Evolutionary conservation across 352 stramenopile species (phyloP), one percentile per base, ranked within the genome.

Genomic region (Phytophthora pistaciae): DNA sequence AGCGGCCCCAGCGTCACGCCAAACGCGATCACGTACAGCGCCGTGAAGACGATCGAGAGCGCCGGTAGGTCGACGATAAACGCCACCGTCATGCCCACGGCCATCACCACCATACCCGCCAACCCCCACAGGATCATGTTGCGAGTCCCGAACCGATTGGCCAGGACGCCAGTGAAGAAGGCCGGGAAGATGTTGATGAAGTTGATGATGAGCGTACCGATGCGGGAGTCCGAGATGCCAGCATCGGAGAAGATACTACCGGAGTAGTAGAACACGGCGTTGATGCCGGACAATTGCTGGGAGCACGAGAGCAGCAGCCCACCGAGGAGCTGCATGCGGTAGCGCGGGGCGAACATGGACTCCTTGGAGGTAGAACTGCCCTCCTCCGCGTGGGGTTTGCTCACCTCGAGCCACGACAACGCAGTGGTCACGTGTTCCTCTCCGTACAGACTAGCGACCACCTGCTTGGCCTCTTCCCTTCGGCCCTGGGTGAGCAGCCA

Each of bases 401-500:
- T 66, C 56, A 66, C 55, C 56, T 73, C 52, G 1, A 82, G 73
- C 75, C 75, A 82, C 5, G 40, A 40, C 21, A 80, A 27, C 10
- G 64, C 68, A 7, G 66, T 75, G 33, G 40, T 38, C 5, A 78
- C 69, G 20, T 83, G 29, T 31, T 83, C 67, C 31, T 75, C 53
- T 3, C 75, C 75, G 25, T 77, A 83, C 18, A 83, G 31, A 8
- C 38, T 49, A 14, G 60, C 60, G 21, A 83, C 66, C 31, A 72
- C 67, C 38, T 72, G 38, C 38, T 83, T 66, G 0, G 77, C 74
- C 27, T 80, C 71, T 0, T 66, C 44, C 11, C 56, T 64, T 23
- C 53, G 56, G 5, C 64, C 65, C 52, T 84, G 68, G 40, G 58
- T 63, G 23, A 84, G 55, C 38, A 84, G 72, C 74, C 77, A 84